Conservation (phyloP, 768 basidiomycete genomes). For the Solioccasus polychromus region DNA sequence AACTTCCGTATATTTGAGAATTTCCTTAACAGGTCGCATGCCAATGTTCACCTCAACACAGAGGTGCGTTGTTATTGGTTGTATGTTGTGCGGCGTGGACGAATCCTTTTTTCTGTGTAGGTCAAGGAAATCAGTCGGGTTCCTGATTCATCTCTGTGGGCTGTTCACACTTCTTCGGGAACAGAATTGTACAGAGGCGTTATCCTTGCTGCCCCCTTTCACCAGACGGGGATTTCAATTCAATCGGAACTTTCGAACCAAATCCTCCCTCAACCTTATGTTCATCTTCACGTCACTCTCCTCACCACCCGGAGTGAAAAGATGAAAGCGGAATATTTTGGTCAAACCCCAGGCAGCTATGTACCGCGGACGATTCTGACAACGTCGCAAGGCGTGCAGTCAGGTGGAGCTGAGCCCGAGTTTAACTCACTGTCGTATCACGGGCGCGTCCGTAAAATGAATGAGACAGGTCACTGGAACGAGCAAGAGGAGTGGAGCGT, state of each 20-base stretch:
- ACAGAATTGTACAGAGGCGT: slow-evolving; percentile 62
- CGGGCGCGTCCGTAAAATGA: slow-evolving; percentile 42
- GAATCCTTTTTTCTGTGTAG: slow-evolving; percentile 28
- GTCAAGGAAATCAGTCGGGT: slow-evolving; percentile 50
- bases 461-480: slow-evolving; percentile 20
- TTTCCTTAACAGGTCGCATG: slow-evolving; percentile 69
- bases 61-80: slow-evolving; percentile 40
- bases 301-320: slow-evolving; percentile 70
- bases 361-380: slow-evolving; percentile 72
- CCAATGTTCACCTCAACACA: slow-evolving; percentile 69
- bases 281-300: slow-evolving; percentile 85
- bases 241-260: slow-evolving; percentile 45
- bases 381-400: slow-evolving; percentile 56
- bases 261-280: slow-evolving; percentile 72
- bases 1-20: slow-evolving; percentile 84
- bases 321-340: slow-evolving; percentile 69
- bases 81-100: neutral
- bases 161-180: slow-evolving; percentile 47
- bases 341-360: slow-evolving; percentile 39
- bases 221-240: slow-evolving; percentile 58
- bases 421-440: slow-evolving; percentile 90
- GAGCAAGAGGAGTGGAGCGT: slow-evolving; percentile 58
- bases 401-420: slow-evolving; percentile 60
- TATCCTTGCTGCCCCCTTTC: slow-evolving; percentile 85
- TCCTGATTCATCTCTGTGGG: slow-evolving; percentile 49